These are phyloP conservation scores for Tylopilus rubrobrunneus DNA, from an alignment of 768 basidiomycete species.

Conservation along the genomic window DNA sequence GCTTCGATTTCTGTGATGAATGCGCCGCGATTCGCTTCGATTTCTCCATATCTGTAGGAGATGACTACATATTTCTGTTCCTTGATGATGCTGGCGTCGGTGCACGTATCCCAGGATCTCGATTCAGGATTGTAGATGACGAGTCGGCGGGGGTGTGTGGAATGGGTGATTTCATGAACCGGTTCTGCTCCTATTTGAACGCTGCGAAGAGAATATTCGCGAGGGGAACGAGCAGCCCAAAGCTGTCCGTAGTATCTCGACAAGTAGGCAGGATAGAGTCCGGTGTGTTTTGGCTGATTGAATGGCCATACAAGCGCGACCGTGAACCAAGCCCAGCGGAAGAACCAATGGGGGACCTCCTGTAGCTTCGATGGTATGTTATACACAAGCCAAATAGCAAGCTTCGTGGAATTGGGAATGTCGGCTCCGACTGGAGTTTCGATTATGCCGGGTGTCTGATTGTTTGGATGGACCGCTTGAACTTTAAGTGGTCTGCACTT, in stretches of 20 bases:
- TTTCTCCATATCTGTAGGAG: conserved; percentile 16
- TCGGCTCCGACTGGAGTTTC: neutral
- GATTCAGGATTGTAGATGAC: conserved; percentile 7
- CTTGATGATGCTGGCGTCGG: conserved; percentile 1
- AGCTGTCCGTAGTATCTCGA: conserved; percentile 21
- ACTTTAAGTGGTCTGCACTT: conserved; percentile 22
- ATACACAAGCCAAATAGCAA: conserved; percentile 16
- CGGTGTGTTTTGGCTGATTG: neutral
- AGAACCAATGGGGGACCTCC: conserved; percentile 7
- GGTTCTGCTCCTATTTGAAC: conserved; percentile 1
- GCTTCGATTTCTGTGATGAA: no score
- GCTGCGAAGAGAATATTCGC: conserved; percentile 20
- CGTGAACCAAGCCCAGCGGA: conserved; percentile 16
- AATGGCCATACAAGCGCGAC: conserved; percentile 16
- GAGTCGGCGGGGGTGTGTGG: conserved; percentile 17
- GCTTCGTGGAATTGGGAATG: conserved; percentile 1
- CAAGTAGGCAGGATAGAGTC: conserved; percentile 15
- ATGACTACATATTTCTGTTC: conserved; percentile 16
- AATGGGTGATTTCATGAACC: conserved; percentile 8
- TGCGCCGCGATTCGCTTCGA: no score
- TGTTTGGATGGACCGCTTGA: conserved; percentile 21
- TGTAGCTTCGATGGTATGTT: neutral
- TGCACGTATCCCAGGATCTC: conserved; percentile 1
- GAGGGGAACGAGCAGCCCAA: conserved; percentile 21
- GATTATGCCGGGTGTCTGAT: no score